Conservation (phyloP, 345 rosid species). For the Melaleuca quinquenervia region DNA sequence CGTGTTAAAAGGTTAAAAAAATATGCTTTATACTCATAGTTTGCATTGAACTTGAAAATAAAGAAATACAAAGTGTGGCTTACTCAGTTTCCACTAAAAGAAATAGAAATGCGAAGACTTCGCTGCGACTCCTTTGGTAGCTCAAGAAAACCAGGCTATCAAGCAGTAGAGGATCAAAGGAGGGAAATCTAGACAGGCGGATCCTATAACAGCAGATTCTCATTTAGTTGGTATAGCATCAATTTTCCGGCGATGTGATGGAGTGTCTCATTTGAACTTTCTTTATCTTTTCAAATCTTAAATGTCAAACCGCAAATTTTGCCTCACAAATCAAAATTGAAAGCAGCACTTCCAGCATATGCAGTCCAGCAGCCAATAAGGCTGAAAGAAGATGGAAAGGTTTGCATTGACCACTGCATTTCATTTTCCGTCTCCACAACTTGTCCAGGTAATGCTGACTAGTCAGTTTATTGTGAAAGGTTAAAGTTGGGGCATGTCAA, state of each 20-base stretch:
- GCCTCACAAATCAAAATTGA: neutral
- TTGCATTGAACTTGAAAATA: neutral
- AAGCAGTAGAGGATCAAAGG: conserved; percentile 91
- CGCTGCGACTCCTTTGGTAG: conserved; percentile 39
- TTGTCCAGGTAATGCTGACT: neutral
- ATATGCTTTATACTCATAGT: neutral
- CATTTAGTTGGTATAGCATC: neutral
- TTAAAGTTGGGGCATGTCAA: conserved; percentile 55
- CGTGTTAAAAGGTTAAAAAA: conserved; percentile 26
- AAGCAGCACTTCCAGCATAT: neutral
- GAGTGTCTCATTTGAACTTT: neutral
- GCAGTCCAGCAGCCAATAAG: conserved; percentile 10
- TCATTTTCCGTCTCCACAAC: neutral
- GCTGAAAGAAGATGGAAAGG: conserved; percentile 76
- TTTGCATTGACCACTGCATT: conserved; percentile 6
- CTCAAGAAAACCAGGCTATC: conserved; percentile 81
- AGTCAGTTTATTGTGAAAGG: conserved; percentile 11
- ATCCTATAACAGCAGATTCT: too few relatives aligned
- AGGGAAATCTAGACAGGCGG: conserved; percentile 80
- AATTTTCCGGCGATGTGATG: neutral
- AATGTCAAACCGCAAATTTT: neutral
- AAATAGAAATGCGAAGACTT: conserved; percentile 11
- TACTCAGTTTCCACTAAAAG: conserved; percentile 9
- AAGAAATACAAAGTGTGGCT: neutral
- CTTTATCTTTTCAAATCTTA: neutral